Evolutionary conservation across 1,284 basidiomycete genomes (phyloP), one percentile per base, ranked within the genome.

Genomic region (Malassezia japonica): DNA sequence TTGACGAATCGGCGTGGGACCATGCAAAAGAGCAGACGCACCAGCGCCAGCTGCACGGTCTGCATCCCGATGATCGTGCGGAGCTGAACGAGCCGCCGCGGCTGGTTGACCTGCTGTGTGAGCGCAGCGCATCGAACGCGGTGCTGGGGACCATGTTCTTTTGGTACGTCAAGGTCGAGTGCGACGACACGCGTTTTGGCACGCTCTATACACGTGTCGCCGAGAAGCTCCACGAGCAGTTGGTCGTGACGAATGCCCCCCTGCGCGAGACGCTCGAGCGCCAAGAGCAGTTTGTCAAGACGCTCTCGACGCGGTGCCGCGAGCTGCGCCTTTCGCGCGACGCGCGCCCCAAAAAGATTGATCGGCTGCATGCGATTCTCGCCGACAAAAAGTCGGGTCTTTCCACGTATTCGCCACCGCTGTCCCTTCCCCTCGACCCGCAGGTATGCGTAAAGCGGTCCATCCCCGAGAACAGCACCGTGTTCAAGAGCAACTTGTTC

Each of bases 161-260:
- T 70, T 98, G 94, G 94, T 99, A 98, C 65, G 81, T 98, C 47
- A 87, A 88, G 79, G 92, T 98, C 3, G 94, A 98, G 74, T 84
- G 85, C 38, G 75, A 82, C 23, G 87, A 90, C 69, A 46, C 50
- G 1, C 57, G 55, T 33, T 82, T 83, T 68, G 87, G 87, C 2
- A 87, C 87, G 76, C 87, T 96, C 83, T 99, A 90, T 67, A 85
- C 83, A 1, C 80, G 84, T 43, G 87, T 98, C 1, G 86, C 87
- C 9, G 86, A 81, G 74, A n/a, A 24, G 25, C 48, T 55, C 2
- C 20, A 36, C 16, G 36, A 25, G 29, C 31, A 32, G 12, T 46
- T 35, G 13, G 12, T 18, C 15, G 29, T 15, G 16, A 6, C 23
- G 5, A 38, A 41, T 27, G 23, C 36, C 8, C 24, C 34, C 6